Percentiles rank a stretch among this genome's conserved stretches.
These are phyloP conservation scores for Kingdonia uniflora DNA, from an alignment of 164 flowering plant genomes.

Conservation along the genomic window DNA sequence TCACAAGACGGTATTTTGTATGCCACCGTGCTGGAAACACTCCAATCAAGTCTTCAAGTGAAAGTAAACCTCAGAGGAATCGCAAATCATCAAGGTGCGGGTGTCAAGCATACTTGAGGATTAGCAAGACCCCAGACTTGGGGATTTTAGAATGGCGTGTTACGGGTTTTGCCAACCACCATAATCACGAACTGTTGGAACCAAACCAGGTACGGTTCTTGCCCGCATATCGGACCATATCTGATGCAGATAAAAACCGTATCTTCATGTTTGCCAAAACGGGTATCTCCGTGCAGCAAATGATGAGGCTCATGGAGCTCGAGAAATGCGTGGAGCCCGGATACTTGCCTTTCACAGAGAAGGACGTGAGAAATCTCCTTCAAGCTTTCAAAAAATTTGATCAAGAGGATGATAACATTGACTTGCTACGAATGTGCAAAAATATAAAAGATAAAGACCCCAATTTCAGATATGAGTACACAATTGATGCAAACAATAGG, in stretches of 20 bases:
- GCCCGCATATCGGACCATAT: constrained; percentile 88
- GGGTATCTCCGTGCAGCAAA: constrained; percentile 90
- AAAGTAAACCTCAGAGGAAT: constrained; percentile 74
- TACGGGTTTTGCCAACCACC: constrained; percentile 81
- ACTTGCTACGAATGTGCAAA: constrained; percentile 74
- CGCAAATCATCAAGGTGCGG: constrained; percentile 91
- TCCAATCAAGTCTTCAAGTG: constrained; percentile 54
- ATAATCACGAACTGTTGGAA: constrained; percentile 80
- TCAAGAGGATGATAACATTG: constrained; percentile 70
- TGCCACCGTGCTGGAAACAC: constrained; percentile 97
- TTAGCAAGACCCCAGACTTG: constrained; percentile 59
- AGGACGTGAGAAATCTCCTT: constrained; percentile 83
- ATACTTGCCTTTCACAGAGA: constrained; percentile 85
- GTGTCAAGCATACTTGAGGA: constrained; percentile 83
- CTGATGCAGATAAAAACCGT: constrained; percentile 67
- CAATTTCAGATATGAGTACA: constrained; percentile 59
- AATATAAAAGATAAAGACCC: constrained; percentile 74
- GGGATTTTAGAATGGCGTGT: constrained; percentile 85
- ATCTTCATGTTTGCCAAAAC: constrained; percentile 89
- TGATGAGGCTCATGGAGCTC: constrained; percentile 92
- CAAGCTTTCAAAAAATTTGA: constrained; percentile 70
- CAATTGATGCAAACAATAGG: constrained; percentile 49
- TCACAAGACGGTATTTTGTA: constrained; percentile 84
- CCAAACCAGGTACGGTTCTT: constrained; percentile 90
- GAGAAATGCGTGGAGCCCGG: constrained; percentile 95